Conservation (phyloP, 352 stramenopile genomes). For the Albugo laibachii region DNA sequence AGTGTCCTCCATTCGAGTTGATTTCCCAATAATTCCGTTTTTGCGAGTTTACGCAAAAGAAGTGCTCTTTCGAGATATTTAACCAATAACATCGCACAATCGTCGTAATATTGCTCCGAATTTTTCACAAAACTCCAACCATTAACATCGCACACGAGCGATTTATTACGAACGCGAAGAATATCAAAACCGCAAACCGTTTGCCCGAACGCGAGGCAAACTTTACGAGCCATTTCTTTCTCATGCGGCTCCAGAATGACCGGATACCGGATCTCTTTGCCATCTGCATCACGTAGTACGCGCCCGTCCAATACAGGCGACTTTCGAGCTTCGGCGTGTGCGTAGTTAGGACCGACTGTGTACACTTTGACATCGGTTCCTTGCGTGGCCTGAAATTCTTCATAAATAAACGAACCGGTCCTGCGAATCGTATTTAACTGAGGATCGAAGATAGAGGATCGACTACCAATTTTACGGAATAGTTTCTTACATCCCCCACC, state of each 20-base stretch:
- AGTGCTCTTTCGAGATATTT: constrained; percentile 61
- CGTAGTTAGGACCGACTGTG: constrained; percentile 96
- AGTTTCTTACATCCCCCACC: constrained; percentile 98
- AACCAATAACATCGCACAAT: constrained; percentile 87
- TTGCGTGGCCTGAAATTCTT: constrained; percentile 97
- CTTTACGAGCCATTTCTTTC: constrained; percentile 94
- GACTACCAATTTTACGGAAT: constrained; percentile 93
- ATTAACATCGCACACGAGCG: constrained; percentile 99
- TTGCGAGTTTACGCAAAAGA: constrained; percentile 1
- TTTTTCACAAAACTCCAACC: constrained; percentile 99
- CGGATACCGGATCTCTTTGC: constrained; percentile 97
- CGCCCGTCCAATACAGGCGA: constrained; percentile 96
- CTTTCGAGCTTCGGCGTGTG: constrained; percentile 98
- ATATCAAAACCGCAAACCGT: constrained; percentile 99
- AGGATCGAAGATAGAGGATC: constrained; percentile 88
- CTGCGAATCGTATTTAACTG: constrained; percentile 89
- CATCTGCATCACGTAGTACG: constrained; percentile 91
- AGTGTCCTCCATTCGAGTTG: not conserved
- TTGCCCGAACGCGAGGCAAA: constrained; percentile 62
- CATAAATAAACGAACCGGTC: constrained; percentile 90
- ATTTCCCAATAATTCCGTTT: constrained; percentile 21
- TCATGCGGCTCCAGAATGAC: constrained; percentile 97
- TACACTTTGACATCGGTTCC: constrained; percentile 99
- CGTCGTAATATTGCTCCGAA: constrained; percentile 98
- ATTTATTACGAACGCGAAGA: constrained; percentile 78